phyloP scores from a whole-genome alignment of 805 yeast genomes.

The Alloascoidea hylecoeti region DNA sequence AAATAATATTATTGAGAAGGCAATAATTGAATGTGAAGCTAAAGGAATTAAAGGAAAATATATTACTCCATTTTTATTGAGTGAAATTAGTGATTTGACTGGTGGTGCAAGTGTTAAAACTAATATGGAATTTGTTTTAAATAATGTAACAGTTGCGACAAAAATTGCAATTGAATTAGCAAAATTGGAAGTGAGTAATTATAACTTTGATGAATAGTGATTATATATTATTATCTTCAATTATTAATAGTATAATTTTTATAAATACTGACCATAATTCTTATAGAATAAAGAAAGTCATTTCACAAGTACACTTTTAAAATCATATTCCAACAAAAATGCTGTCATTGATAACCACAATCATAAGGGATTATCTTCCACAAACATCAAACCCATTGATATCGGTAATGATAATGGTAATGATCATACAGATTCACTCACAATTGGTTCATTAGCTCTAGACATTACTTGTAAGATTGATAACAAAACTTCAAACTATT shows the following conservation, averaged over 20 bases:
- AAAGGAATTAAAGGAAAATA: slow-evolving; percentile 53
- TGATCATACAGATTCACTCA: slow-evolving; percentile 23
- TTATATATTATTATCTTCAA: no score
- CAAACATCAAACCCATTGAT: no score
- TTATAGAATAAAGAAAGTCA: no score
- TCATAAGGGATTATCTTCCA: no score
- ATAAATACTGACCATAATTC: no score
- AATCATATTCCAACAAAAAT: no score
- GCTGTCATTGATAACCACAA: no score
- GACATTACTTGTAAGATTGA: slow-evolving; percentile 52
- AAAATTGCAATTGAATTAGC: slow-evolving; percentile 45
- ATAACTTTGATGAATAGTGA: no score
- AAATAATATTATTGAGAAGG: slow-evolving; percentile 37
- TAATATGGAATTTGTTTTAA: slow-evolving; percentile 62
- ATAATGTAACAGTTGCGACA: slow-evolving; percentile 61
- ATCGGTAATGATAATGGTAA: no score
- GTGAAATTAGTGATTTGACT: slow-evolving; percentile 51
- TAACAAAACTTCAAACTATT: slow-evolving; percentile 13
- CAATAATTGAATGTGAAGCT: slow-evolving; percentile 38
- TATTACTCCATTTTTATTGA: slow-evolving; percentile 65
- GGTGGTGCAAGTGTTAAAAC: slow-evolving; percentile 56
- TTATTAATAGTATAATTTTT: no score
- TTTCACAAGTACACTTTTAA: no score
- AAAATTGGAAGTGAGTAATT: slow-evolving; percentile 18
- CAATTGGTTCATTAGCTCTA: slow-evolving; percentile 66